Percentiles rank a stretch among this genome's conserved stretches.
phyloP scores from a whole-genome alignment of 495 filamentous ascomycete species.

The Arthonia radiata region DNA sequence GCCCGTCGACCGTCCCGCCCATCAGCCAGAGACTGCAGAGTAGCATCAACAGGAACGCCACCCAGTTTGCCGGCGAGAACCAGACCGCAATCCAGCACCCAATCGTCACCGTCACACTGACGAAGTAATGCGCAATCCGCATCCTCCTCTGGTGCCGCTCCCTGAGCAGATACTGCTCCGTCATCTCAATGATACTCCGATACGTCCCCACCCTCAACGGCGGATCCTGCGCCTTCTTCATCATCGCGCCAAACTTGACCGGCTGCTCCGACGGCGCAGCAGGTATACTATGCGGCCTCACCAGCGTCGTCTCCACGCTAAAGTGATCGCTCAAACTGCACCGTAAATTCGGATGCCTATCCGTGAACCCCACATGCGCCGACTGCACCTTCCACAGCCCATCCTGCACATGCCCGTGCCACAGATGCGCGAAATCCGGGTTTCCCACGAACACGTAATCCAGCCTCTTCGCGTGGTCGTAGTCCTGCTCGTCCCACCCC shows the following conservation, averaged over 20 bases:
- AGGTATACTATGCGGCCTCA: not conserved
- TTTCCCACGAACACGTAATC: conserved; percentile 72
- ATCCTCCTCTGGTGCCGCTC: conserved; percentile 42
- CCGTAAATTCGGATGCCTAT: conserved; percentile 51
- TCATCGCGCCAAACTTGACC: too few relatives aligned
- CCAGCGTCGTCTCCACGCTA: conserved; percentile 47
- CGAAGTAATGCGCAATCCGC: conserved; percentile 46
- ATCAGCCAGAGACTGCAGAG: conserved; percentile 50
- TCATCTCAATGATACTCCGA: conserved; percentile 45
- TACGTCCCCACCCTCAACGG: too few relatives aligned
- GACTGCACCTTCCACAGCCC: conserved; percentile 39
- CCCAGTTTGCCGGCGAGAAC: conserved; percentile 53
- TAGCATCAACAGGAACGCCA: conserved; percentile 59
- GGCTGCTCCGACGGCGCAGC: too few relatives aligned
- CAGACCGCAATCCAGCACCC: conserved; percentile 59
- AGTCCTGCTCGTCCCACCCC: conserved; percentile 32
- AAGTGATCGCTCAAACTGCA: conserved; percentile 90
- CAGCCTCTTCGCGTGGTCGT: conserved; percentile 51
- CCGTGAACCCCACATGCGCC: conserved; percentile 53
- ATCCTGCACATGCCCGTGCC: too few relatives aligned
- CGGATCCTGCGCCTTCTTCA: too few relatives aligned
- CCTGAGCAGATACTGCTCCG: conserved; percentile 35
- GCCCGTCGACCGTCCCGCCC: conserved; percentile 54
- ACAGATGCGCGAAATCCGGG: conserved; percentile 10
- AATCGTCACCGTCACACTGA: conserved; percentile 36